Conservation (phyloP, 495 filamentous ascomycete species). For the Aspergillus hancockii region DNA sequence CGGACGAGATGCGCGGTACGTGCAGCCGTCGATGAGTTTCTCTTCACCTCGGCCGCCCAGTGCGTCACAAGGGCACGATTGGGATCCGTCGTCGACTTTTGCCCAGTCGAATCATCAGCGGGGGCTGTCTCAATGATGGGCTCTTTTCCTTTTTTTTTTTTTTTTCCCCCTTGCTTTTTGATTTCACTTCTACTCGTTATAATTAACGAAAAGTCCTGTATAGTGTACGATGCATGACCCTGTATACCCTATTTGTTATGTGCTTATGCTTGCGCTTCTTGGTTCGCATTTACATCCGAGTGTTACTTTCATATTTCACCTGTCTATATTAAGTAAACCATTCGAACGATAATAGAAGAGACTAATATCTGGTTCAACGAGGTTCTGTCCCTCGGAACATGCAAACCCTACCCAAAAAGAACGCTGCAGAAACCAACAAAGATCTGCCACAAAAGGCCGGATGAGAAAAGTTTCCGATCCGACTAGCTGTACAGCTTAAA, state of each 20-base stretch:
- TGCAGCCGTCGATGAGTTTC: conserved; percentile 59
- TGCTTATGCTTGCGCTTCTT: background rate
- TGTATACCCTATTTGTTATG: conserved; percentile 4
- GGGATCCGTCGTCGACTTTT: conserved; percentile 44
- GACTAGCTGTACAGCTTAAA: no score
- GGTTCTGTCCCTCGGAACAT: no score
- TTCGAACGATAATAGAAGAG: background rate
- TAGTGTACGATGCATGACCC: conserved; percentile 8
- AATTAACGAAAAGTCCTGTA: conserved; percentile 5
- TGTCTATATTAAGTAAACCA: background rate
- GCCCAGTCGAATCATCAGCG: conserved; percentile 25
- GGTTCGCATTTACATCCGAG: background rate
- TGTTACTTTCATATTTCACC: background rate
- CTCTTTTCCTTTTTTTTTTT: conserved; percentile 2
- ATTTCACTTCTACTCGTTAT: conserved; percentile 9
- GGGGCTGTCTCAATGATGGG: conserved; percentile 6
- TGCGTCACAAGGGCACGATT: conserved; percentile 32
- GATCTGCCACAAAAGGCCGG: no score
- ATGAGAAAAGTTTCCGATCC: no score
- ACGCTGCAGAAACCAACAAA: no score
- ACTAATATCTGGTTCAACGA: no score
- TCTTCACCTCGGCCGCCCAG: conserved; percentile 56
- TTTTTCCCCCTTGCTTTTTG: conserved; percentile 6
- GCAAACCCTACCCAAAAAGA: no score
- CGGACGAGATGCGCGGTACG: conserved; percentile 54